Evolutionary conservation across 257 asterid species (phyloP).

Genomic region (Przewalskia tangutica): DNA sequence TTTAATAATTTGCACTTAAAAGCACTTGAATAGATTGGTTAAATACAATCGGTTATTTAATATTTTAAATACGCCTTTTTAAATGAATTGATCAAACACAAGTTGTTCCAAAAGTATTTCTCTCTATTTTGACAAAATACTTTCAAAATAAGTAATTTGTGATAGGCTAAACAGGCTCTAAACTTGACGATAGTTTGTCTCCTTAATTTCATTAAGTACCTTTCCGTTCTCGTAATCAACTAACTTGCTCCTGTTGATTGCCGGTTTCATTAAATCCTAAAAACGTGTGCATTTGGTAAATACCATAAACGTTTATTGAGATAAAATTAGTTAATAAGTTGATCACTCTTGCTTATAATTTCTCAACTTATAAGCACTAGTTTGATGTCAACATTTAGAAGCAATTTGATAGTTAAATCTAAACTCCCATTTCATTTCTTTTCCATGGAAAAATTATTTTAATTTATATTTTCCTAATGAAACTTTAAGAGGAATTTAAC

Average conservation of each 20-base stretch:
- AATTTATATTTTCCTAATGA: background rate
- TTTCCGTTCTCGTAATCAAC: background rate
- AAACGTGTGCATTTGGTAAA: background rate
- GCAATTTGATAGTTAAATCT: too few species aligned
- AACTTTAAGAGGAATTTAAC: background rate
- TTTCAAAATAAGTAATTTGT: too few species aligned
- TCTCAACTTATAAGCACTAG: background rate
- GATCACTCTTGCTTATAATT: background rate
- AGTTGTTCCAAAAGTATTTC: too few species aligned
- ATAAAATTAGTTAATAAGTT: background rate
- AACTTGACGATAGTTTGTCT: background rate
- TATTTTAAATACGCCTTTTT: too few species aligned
- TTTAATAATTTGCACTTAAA: too few species aligned
- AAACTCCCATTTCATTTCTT: background rate
- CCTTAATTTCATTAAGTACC: background rate
- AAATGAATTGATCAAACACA: too few species aligned
- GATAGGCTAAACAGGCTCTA: too few species aligned
- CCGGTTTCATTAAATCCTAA: background rate
- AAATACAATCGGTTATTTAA: too few species aligned
- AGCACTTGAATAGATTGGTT: too few species aligned
- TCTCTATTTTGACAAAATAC: too few species aligned
- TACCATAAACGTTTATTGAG: background rate
- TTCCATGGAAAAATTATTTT: background rate
- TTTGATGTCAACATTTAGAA: too few species aligned
- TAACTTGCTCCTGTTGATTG: background rate